Percentiles rank a stretch among this genome's conserved stretches.
Evolutionary conservation across 169 alveolate genomes (phyloP).

Genomic region (Eimeria maxima): DNA sequence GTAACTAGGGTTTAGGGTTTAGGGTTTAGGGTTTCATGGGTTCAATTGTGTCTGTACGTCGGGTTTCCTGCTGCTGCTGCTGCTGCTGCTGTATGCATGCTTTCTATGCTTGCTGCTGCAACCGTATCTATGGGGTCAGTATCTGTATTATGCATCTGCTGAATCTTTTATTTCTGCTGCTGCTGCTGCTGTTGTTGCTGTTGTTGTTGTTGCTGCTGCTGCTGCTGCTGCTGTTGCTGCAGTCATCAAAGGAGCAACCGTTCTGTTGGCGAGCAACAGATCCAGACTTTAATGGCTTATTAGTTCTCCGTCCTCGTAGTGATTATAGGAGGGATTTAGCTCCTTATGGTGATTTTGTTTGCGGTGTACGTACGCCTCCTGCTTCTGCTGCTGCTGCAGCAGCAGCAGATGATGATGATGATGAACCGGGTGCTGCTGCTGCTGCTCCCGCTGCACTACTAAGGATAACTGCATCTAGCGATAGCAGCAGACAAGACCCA

Average conservation of each 20-base stretch:
- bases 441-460: slow-evolving; percentile 12
- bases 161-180: not conserved
- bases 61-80: too few relatives aligned
- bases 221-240: slow-evolving; percentile 46
- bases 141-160: too few relatives aligned
- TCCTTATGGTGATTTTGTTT: slow-evolving; percentile 4
- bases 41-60: not conserved
- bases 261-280: slow-evolving; percentile 11
- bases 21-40: slow-evolving; percentile 37
- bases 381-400: slow-evolving; percentile 8
- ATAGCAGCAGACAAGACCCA: slow-evolving; percentile 21
- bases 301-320: not conserved
- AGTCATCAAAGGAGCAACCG: slow-evolving; percentile 5
- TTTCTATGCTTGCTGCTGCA: too few relatives aligned
- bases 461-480: not conserved
- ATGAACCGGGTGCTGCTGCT: not conserved
- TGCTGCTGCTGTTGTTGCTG: not conserved
- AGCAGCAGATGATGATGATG: not conserved
- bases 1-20: slow-evolving; percentile 18
- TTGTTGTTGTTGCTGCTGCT: not conserved
- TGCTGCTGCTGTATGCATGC: too few relatives aligned
- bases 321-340: not conserved
- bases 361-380: slow-evolving; percentile 33
- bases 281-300: not conserved
- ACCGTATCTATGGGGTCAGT: not conserved